Evolutionary conservation across 306 rosid species (phyloP).

Genomic region (Urtica urens): DNA sequence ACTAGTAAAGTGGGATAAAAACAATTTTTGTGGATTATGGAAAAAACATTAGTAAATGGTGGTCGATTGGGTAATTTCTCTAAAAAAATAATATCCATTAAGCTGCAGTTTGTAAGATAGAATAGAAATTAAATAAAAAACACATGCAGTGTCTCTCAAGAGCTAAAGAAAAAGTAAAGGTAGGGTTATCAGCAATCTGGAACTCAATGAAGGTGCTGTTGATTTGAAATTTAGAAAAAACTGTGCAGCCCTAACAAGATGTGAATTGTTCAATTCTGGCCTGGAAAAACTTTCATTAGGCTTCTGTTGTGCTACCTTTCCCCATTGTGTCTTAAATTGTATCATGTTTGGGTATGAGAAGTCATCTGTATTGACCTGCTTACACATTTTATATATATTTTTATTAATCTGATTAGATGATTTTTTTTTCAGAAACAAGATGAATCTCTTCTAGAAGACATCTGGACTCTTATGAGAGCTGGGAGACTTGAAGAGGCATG

Average conservation of each 20-base stretch:
- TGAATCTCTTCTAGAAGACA: conserved; percentile 91
- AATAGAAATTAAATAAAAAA: no score
- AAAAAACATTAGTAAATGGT: no score
- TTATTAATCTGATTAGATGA: conserved; percentile 10
- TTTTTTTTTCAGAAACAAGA: conserved; percentile 99
- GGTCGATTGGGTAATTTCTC: no score
- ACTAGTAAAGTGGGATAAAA: no score
- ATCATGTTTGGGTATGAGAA: neutral
- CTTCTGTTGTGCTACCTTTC: neutral
- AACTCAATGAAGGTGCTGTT: neutral
- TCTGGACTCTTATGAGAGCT: conserved; percentile 91
- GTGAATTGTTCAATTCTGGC: neutral
- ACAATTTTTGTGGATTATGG: no score
- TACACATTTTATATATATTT: neutral
- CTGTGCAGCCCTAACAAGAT: neutral
- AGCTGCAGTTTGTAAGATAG: no score
- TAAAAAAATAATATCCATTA: no score
- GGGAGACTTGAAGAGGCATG: conserved; percentile 95
- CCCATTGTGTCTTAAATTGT: neutral
- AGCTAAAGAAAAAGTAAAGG: no score
- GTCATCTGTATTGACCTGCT: no score
- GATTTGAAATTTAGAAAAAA: neutral
- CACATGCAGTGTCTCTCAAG: no score
- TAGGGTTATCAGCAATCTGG: neutral
- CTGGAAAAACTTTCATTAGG: neutral